A percentile compares a stretch with the other conserved stretches of the same genome.
phyloP scores from a whole-genome alignment of 2,329 filamentous ascomycete species.

The Cordyceps farinosa region DNA sequence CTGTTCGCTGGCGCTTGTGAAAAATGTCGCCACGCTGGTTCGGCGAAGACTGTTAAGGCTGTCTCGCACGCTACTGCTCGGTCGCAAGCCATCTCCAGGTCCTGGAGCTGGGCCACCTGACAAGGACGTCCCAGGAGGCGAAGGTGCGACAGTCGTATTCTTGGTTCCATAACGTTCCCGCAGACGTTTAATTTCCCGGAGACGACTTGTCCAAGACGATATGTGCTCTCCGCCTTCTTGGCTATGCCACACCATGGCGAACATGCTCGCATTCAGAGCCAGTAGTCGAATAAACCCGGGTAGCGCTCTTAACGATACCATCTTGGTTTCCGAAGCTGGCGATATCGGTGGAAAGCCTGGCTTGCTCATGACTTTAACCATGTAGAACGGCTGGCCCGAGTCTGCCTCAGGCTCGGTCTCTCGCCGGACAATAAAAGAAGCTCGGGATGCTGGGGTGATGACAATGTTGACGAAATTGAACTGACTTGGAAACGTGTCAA shows the following conservation, averaged over 20 bases:
- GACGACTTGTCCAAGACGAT: constrained; percentile 82
- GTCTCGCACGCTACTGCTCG: constrained; percentile 52
- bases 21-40: constrained; percentile 64
- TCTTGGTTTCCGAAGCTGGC: constrained; percentile 82
- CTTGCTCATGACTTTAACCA: constrained; percentile 84
- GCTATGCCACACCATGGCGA: constrained; percentile 84
- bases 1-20: constrained; percentile 54
- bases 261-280: constrained; percentile 89
- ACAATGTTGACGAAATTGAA: constrained; percentile 98
- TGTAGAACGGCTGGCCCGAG: constrained; percentile 64
- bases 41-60: constrained; percentile 59
- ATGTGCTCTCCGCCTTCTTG: constrained; percentile 76
- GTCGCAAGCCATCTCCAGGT: constrained; percentile 35
- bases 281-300: constrained; percentile 83
- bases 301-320: constrained; percentile 77
- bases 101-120: constrained; percentile 19
- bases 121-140: constrained; percentile 27
- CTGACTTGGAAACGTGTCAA: constrained; percentile 87
- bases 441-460: constrained; percentile 80
- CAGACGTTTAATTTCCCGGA: constrained; percentile 79
- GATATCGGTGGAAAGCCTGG: constrained; percentile 89
- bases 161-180: constrained; percentile 63
- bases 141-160: constrained; percentile 21
- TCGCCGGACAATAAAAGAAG: constrained; percentile 67
- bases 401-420: constrained; percentile 36